phyloP scores from a whole-genome alignment of 768 basidiomycete genomes.

The Boletus rex-veris region DNA sequence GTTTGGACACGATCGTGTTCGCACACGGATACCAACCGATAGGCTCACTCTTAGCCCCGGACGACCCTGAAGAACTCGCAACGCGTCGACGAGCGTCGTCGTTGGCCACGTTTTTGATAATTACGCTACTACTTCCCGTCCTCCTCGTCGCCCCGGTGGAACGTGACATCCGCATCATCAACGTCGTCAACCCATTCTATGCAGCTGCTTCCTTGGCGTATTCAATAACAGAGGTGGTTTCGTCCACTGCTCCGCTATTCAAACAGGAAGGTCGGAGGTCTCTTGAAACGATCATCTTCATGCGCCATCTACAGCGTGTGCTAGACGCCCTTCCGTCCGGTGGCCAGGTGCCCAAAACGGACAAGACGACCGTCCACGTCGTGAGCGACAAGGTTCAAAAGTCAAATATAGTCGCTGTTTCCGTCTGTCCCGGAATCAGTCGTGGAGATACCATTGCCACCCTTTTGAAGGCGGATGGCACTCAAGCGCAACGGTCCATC shows the following conservation, averaged over 20 bases:
- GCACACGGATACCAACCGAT: slow-evolving; percentile 73
- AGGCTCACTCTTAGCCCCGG: slow-evolving; percentile 42
- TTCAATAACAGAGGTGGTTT: slow-evolving; percentile 26
- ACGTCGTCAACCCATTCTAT: slow-evolving; percentile 86
- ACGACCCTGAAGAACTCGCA: slow-evolving; percentile 32
- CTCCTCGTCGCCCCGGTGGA: slow-evolving; percentile 83
- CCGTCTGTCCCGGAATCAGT: slow-evolving; percentile 74
- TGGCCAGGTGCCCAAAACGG: slow-evolving; percentile 46
- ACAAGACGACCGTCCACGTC: slow-evolving; percentile 33
- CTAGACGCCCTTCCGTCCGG: slow-evolving; percentile 74
- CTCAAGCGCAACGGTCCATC: slow-evolving; percentile 36
- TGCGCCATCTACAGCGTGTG: slow-evolving; percentile 79
- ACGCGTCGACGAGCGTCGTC: slow-evolving; percentile 46
- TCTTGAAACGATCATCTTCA: slow-evolving; percentile 58
- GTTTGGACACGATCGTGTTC: slow-evolving; percentile 77
- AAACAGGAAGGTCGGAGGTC: slow-evolving; percentile 64
- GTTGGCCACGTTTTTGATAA: slow-evolving; percentile 72
- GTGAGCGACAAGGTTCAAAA: slow-evolving; percentile 46
- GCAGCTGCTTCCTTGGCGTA: slow-evolving; percentile 64
- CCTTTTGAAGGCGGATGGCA: slow-evolving; percentile 25
- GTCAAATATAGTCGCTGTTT: slow-evolving; percentile 72
- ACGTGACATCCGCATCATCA: slow-evolving; percentile 86
- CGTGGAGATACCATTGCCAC: slow-evolving; percentile 64
- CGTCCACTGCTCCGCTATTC: slow-evolving; percentile 35
- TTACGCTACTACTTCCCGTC: slow-evolving; percentile 74